Evolutionary conservation across 805 yeast species (phyloP).

Genomic region (Sugiyamaella lignohabitans): DNA sequence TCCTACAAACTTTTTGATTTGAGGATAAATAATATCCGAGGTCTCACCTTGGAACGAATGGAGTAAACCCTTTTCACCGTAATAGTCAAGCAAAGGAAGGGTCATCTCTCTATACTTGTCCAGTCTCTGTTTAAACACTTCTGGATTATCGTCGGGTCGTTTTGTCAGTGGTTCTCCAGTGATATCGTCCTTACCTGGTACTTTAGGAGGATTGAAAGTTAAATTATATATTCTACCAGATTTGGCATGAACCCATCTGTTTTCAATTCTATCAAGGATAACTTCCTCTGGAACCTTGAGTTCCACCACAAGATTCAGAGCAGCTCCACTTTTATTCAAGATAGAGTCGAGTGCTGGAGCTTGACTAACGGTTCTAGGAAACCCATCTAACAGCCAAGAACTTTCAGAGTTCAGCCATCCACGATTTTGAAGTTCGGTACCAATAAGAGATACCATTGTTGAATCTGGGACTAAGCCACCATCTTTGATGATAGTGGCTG

Average conservation of each 20-base stretch:
- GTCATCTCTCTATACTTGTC: constrained; percentile 53
- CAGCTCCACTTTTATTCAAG: constrained; percentile 31
- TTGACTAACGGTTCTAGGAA: constrained; percentile 75
- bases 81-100: constrained; percentile 60
- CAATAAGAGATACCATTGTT: constrained; percentile 55
- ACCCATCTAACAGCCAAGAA: constrained; percentile 83
- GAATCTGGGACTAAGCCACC: constrained; percentile 75
- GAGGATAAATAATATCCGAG: constrained; percentile 77
- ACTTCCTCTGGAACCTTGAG: constrained; percentile 80
- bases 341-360: constrained; percentile 54
- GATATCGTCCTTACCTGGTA: constrained; percentile 72
- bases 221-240: constrained; percentile 85
- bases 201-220: constrained; percentile 84
- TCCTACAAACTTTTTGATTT: constrained; percentile 36
- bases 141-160: constrained; percentile 77
- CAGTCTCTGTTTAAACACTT: constrained; percentile 61
- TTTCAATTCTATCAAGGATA: constrained; percentile 73
- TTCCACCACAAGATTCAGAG: constrained; percentile 74
- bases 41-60: constrained; percentile 65
- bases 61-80: constrained; percentile 45
- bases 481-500: constrained; percentile 46
- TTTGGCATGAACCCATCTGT: constrained; percentile 75
- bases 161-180: constrained; percentile 83
- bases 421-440: constrained; percentile 39
- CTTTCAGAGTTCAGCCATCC: constrained; percentile 41